Evolutionary conservation across 2,329 filamentous ascomycete genomes (phyloP), one percentile per base, ranked within the genome.

Genomic region (Epichloe amarillans): DNA sequence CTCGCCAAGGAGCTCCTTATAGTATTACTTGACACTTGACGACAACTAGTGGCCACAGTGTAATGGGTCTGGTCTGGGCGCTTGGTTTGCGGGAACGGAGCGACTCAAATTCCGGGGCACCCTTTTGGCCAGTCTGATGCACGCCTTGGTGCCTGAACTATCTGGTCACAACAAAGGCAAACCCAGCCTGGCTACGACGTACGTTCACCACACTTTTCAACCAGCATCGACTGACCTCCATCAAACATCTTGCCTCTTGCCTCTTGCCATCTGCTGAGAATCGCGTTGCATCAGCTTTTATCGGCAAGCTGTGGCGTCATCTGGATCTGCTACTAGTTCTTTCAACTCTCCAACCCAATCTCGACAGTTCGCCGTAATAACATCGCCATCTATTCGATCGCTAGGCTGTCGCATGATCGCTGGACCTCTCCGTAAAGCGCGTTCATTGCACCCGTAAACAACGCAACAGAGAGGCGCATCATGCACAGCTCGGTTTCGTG

Each of bases 371-470:
- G 52, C 47, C 50, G 47, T 46, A 47, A 49, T 48, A 36, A 21
- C 33, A 46, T 49, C 50, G 50, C 40, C 44, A 35, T 51, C 47
- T 38, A 36, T 40, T 39, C 47, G 46, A 42, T 52, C 37, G 46
- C n/a, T 35, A 19, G 42, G 47, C 43, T 55, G 51, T 55, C 54
- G 53, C 53, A 55, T 55, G 19, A 30, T 15, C 40, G 14, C 40
- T 30, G 41, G 21, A 19, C 46, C n/a, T 39, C 50, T 54, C 61
- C 54, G 46, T 52, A 44, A 48, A 53, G 44, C 51, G 57, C 56
- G 54, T 53, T 59, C 54, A 60, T 62, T 57, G 30, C 54, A 64
- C 52, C 55, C 63, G 64, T 66, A 66, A 66, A 64, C 61, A 59
- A 57, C 63, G 55, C 57, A 55, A 57, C 55, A 61, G 58, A 56